Evolutionary conservation across 2,329 filamentous ascomycete genomes (phyloP), one percentile per base, ranked within the genome.

Genomic region (Bimuria novae-zelandiae): DNA sequence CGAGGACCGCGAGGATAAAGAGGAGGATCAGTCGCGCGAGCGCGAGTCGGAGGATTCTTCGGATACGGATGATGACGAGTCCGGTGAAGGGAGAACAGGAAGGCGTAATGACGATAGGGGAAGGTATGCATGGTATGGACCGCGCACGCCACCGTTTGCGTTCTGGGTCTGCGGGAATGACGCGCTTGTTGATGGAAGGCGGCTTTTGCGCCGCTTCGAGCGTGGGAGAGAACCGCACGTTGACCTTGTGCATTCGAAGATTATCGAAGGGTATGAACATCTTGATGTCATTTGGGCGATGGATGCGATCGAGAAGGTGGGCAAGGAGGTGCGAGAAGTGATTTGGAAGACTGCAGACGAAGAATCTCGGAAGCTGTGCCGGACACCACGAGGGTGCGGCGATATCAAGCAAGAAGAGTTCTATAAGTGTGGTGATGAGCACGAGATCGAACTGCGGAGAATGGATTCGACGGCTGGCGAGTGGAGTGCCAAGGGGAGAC

Each of bases 261-360:
- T 95, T 19, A 89, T 97, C 37, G 85, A 90, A 2, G 90, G 88
- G 41, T 74, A 96, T 70, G 93, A 97, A 76, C 93, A 97, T 74
- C 81, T 97, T 4, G 93, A 97, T 75, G 90, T 97, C 1, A 85
- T 97, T 32, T 97, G 93, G 93, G 92, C 92, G 0, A 90, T 97
- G 80, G 92, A 97, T 67, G 85, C 86, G 0, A 84, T 92, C 14
- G 87, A 93, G 42, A 84, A 93, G 70, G 89, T 97, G 0, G 94
- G 92, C 4, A 81, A 79, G 51, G 92, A 96, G 75, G 78, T 97
- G 0, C 82, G 86, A 25, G 87, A 93, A 64, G 87, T 95, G 12
- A 73, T 97, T 11, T 97, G 92, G 92, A 86, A 86, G 72, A 96
- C 90, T 1, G 79, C 81, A 50, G 72, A 79, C 3, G 72, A 76